Evolutionary conservation across 768 basidiomycete genomes (phyloP).

Genomic region (Tubosaeta sp.): DNA sequence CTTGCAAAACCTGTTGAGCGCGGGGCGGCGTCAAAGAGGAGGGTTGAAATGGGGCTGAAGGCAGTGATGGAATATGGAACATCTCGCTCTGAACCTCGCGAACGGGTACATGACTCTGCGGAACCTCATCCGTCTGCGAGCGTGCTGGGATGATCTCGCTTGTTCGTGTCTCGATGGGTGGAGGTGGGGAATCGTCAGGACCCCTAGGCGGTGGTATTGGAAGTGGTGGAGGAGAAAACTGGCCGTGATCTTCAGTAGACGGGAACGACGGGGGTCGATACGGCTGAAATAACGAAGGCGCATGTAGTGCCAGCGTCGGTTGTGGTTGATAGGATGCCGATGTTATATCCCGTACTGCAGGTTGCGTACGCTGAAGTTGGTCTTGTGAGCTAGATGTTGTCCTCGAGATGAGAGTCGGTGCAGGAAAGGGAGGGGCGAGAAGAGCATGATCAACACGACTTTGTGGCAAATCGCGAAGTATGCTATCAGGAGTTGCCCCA

Average conservation of each 20-base stretch:
- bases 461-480: constrained; percentile 21
- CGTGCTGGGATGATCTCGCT: constrained; percentile 25
- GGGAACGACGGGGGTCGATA: constrained; percentile 20
- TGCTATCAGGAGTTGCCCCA: constrained; percentile 24
- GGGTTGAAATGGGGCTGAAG: not conserved
- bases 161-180: constrained; percentile 20
- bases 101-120: not conserved
- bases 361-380: constrained; percentile 10
- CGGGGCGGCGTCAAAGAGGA: constrained; percentile 1
- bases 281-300: constrained; percentile 23
- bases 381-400: constrained; percentile 23
- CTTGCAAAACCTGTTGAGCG: constrained; percentile 5
- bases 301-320: constrained; percentile 5
- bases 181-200: constrained; percentile 18
- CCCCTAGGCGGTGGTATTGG: constrained; percentile 28
- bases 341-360: constrained; percentile 6
- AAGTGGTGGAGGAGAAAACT: constrained; percentile 27
- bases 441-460: constrained; percentile 20
- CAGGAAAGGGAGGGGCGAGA: constrained; percentile 26
- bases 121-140: constrained; percentile 7
- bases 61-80: constrained; percentile 17
- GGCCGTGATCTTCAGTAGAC: constrained; percentile 10
- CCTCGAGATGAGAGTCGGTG: constrained; percentile 23
- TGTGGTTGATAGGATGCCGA: constrained; percentile 16
- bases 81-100: constrained; percentile 23